A percentile compares a stretch with the other conserved stretches of the same genome.
Conservation (phyloP, 495 filamentous ascomycete species). For the Hyphodiscus hymeniophilus region DNA sequence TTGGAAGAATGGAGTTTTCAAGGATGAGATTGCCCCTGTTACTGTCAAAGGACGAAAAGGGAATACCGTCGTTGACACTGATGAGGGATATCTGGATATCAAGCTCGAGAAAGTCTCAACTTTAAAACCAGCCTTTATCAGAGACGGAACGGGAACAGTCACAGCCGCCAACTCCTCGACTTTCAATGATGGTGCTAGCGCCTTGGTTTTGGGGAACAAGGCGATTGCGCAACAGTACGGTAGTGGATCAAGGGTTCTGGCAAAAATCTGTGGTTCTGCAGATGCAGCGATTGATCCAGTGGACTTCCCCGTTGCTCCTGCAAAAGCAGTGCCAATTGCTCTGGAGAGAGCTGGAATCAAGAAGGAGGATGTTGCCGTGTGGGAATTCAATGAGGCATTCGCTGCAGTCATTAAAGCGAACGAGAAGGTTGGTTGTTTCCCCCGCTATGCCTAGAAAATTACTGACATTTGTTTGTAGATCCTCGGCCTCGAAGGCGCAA, state of each 20-base stretch:
- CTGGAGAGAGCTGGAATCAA: conserved; percentile 80
- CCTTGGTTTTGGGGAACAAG: conserved; percentile 75
- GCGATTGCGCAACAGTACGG: conserved; percentile 72
- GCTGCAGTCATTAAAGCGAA: conserved; percentile 95
- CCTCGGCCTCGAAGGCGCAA: conserved; percentile 64
- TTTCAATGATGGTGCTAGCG: conserved; percentile 90
- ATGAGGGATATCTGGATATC: conserved; percentile 82
- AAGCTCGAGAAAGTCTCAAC: conserved; percentile 76
- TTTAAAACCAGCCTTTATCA: conserved; percentile 85
- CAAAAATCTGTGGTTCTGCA: conserved; percentile 74
- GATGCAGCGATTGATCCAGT: conserved; percentile 91
- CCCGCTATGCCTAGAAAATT: conserved; percentile 4
- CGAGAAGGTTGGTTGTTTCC: conserved; percentile 55
- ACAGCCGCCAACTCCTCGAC: conserved; percentile 90
- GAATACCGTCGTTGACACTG: conserved; percentile 64
- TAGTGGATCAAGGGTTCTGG: conserved; percentile 62
- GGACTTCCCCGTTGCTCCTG: conserved; percentile 90
- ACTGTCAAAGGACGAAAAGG: conserved; percentile 80
- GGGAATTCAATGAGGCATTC: conserved; percentile 99
- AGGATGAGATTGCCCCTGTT: conserved; percentile 80
- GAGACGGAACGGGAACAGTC: conserved; percentile 77
- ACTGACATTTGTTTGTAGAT: conserved; percentile 39
- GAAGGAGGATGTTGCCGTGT: conserved; percentile 80
- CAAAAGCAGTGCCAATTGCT: conserved; percentile 88
- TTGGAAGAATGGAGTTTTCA: conserved; percentile 74